Base-by-base conservation (phyloP, 2,329 filamentous ascomycete species). In the Colletotrichum gigasporum region DNA sequence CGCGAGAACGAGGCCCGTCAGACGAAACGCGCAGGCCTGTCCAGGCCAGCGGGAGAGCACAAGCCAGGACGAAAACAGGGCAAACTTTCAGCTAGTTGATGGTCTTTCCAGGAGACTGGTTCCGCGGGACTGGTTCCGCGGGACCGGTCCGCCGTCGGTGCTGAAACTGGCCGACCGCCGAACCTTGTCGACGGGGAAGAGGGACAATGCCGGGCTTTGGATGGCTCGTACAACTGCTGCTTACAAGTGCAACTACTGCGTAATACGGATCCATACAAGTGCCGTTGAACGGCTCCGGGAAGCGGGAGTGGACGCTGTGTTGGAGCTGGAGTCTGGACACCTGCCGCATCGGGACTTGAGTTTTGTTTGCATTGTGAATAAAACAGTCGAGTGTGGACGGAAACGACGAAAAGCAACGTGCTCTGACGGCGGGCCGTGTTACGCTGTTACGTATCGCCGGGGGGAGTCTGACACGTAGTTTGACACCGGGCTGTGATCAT, bases 101-200 rank as follows among this genome's bases (percentile, higher is more conserved):
- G 57, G 55, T 39, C 16, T 24, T 54, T 35, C 61, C 48, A 61
- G 48, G 56, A 61, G 16, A 35, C 9, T 47, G 48, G 61, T 45
- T 35, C 61, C 42, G 48, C 56, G 61, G 61, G 56, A 55, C 61
- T 35, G 56, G 48, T 50, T n/a, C 61, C 42, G 48, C 56, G 61
- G 61, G 56, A 55, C 61, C 42, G 56, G 48, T 50, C 56, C 61
- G 34, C 47, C 35, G 48, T 61, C 42, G 48, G 48, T 64, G 56
- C 48, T 58, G 50, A 64, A 61, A 64, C 61, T 35, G 16, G 42
- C 42, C 48, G 42, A 61, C 61, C 34, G 44, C 48, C 48, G 48
- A 61, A 61, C 61, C 61, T 61, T 61, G 61, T 61, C 56, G 48
- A 54, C 18, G 26, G 11, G 28, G 12, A 22, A 45, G 52, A 34